These are phyloP conservation scores for Clavispora asparagi DNA, from an alignment of 805 yeast species.

Conservation along the genomic window DNA sequence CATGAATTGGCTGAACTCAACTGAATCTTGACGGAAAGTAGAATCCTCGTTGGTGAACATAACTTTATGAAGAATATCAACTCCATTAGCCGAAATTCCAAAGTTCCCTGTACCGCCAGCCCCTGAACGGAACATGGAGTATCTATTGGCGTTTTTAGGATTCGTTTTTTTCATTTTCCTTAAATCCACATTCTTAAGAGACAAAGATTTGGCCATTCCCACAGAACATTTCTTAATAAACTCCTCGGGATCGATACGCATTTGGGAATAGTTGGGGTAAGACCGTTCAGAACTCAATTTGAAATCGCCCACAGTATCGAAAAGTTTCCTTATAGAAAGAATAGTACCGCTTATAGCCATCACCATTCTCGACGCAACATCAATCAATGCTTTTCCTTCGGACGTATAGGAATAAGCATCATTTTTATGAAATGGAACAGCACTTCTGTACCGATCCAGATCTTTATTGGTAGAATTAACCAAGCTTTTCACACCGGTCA, in stretches of 20 bases:
- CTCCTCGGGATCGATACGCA: constrained; percentile 53
- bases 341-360: constrained; percentile 47
- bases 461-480: constrained; percentile 51
- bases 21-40: constrained; percentile 29
- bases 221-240: constrained; percentile 59
- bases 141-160: constrained; percentile 30
- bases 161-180: constrained; percentile 18
- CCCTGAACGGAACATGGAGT: constrained; percentile 48
- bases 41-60: constrained; percentile 22
- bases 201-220: constrained; percentile 46
- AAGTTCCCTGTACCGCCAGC: constrained; percentile 37
- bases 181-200: constrained; percentile 20
- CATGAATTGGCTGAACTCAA: constrained; percentile 34
- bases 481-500: constrained; percentile 56
- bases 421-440: constrained; percentile 14
- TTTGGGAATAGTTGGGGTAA: constrained; percentile 59
- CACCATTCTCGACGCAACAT: constrained; percentile 57
- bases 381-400: constrained; percentile 64
- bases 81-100: constrained; percentile 44
- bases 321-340: constrained; percentile 44
- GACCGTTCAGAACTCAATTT: constrained; percentile 52
- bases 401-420: constrained; percentile 48
- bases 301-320: constrained; percentile 63
- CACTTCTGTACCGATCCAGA: constrained; percentile 20
- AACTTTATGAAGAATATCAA: constrained; percentile 37